Evolutionary conservation across 228 moss, liverwort and hornwort genomes (phyloP).

Genomic region (Sphagnum magellanicum): DNA sequence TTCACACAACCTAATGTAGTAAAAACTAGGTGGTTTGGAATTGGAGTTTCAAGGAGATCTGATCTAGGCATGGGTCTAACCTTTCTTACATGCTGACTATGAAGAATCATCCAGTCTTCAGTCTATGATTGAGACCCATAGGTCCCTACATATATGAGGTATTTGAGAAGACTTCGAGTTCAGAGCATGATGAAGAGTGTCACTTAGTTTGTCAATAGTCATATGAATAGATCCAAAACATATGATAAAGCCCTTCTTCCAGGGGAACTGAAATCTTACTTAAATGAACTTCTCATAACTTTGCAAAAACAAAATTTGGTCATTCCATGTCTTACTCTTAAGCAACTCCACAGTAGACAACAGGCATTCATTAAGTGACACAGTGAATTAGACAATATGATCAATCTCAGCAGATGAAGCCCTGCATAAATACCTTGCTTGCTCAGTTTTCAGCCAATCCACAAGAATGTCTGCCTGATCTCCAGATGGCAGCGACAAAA

Average conservation of each 20-base stretch:
- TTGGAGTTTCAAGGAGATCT: too few relatives aligned
- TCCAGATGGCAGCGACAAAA: constrained; percentile 66
- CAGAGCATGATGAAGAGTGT: too few relatives aligned
- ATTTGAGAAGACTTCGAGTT: too few relatives aligned
- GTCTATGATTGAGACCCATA: not conserved
- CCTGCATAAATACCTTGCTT: constrained; percentile 25
- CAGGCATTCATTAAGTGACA: not conserved
- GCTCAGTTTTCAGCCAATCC: constrained; percentile 82
- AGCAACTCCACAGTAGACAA: not conserved
- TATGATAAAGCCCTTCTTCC: too few relatives aligned
- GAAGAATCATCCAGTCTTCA: not conserved
- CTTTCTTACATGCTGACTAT: not conserved
- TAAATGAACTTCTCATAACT: not conserved
- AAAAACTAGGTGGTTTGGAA: too few relatives aligned
- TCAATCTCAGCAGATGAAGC: too few relatives aligned
- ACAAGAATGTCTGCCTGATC: constrained; percentile 79
- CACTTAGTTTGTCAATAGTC: too few relatives aligned
- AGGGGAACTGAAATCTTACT: not conserved
- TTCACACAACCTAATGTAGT: not conserved
- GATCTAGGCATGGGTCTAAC: not conserved
- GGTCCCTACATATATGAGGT: too few relatives aligned
- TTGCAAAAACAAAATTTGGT: too few relatives aligned
- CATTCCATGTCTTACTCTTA: not conserved
- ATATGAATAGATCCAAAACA: too few relatives aligned
- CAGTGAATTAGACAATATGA: not conserved